phyloP scores from a whole-genome alignment of 2,329 filamentous ascomycete genomes.

The Neobulgaria alba region DNA sequence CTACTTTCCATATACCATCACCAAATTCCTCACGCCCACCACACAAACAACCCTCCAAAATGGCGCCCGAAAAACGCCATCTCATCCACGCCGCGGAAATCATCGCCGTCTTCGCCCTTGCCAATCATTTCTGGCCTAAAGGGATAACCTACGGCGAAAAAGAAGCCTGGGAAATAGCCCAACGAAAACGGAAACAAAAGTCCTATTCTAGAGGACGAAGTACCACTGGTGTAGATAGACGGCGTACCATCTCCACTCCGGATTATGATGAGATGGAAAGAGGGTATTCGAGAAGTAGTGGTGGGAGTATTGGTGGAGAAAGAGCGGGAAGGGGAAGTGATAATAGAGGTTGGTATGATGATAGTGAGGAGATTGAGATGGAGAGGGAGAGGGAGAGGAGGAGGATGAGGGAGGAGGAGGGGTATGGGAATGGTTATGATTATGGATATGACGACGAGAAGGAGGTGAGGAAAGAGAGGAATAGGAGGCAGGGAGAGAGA shows the following conservation, averaged over 20 bases:
- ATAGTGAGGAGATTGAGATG: neutral
- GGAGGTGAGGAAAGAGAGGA: too few species aligned
- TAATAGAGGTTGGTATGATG: neutral
- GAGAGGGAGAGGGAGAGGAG: neutral
- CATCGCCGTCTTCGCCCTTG: slow-evolving; percentile 18
- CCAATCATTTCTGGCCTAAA: slow-evolving; percentile 24
- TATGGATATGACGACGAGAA: neutral
- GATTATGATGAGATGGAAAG: too few species aligned
- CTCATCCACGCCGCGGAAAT: slow-evolving; percentile 20
- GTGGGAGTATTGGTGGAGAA: neutral
- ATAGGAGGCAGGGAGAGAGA: neutral
- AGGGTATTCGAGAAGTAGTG: neutral
- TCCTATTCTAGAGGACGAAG: too few species aligned
- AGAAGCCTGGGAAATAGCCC: slow-evolving; percentile 20
- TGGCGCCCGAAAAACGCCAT: slow-evolving; percentile 12
- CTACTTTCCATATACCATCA: neutral
- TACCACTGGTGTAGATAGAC: too few species aligned
- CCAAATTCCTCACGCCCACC: neutral
- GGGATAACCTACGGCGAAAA: slow-evolving; percentile 20
- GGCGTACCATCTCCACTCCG: too few species aligned
- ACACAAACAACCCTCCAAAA: slow-evolving; percentile 7
- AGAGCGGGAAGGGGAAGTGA: slow-evolving; percentile 1
- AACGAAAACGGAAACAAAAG: slow-evolving; percentile 7
- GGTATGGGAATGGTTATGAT: neutral
- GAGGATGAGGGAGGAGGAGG: neutral